Base-by-base conservation (phyloP, 129 eudicot species). In the Lonicera japonica region DNA sequence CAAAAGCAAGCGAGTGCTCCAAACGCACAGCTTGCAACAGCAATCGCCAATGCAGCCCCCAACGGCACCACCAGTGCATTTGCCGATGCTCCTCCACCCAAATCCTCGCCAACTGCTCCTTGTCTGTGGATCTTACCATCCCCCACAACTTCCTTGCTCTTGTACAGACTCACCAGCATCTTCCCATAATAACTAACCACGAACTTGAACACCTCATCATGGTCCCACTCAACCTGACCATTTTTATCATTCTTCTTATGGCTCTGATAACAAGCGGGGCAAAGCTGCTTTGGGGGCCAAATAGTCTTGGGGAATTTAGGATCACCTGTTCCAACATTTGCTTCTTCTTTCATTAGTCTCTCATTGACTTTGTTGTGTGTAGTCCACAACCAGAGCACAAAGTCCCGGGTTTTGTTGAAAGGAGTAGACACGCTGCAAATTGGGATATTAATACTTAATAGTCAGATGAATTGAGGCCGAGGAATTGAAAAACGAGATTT, bases 1-100 rank as follows among this genome's bases (percentile, higher is more conserved):
- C 96, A 92, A 60, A 68, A 78, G 80, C 95, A 88, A 21, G 96
- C 96, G 12, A 92, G 91, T 7, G 91, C 99, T 38, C 91, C 99
- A 63, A 88, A 92, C 60, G 84, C 82, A 70, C 99, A 92, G 95
- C 96, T 88, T 1, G 96, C 96, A 22, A 83, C 77, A 45, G 89
- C 91, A 40, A 92, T 85, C 11, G 82, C 99, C 50, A 88, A 43
- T 14, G 96, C 96, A 10, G 99, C 96, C 21, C 98, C 95, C 16
- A 77, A 55, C 2, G 97, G 98, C 22, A 91, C 98, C 52, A 77
- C 92, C 56, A 88, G 61, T 11, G 96, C 89, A 43, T 82, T 80
- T 78, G 88, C 57, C 23, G 94, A 69, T 20, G 74, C 80, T 51
- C 66, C 80, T 51, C 66, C 53, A 55, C 66, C 53, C 56, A 73